Conservation (phyloP, 1,139 yeast genomes). For the Sugiyamaella paludigena region DNA sequence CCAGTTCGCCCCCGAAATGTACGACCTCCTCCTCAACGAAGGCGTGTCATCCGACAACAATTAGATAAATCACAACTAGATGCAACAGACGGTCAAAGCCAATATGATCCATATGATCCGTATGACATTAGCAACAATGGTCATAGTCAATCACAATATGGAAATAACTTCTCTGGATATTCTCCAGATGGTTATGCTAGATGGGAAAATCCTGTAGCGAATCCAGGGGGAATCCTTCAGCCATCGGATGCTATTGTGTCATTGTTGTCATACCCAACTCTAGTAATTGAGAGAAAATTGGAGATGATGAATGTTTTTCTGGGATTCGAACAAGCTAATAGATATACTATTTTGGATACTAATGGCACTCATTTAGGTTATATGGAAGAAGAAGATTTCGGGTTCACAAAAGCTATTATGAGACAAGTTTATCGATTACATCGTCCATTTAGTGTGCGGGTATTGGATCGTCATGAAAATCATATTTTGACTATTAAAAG, state of each 20-base stretch:
- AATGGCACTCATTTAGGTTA: slow-evolving; percentile 74
- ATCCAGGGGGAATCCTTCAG: slow-evolving; percentile 39
- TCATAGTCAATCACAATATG: not conserved
- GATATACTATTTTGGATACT: slow-evolving; percentile 69
- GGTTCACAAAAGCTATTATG: slow-evolving; percentile 63
- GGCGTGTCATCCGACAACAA: slow-evolving; percentile 2
- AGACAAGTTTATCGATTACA: slow-evolving; percentile 81
- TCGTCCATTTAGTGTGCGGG: slow-evolving; percentile 82
- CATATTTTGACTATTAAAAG: slow-evolving; percentile 61
- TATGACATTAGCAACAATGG: not conserved
- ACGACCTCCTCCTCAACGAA: slow-evolving; percentile 8
- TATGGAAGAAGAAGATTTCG: slow-evolving; percentile 77
- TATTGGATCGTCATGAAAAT: slow-evolving; percentile 69
- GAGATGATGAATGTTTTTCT: slow-evolving; percentile 83
- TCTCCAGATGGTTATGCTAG: slow-evolving; percentile 6
- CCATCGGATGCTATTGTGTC: slow-evolving; percentile 55
- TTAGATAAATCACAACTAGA: not conserved
- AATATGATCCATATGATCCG: not conserved
- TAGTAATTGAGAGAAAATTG: slow-evolving; percentile 81
- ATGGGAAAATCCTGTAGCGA: slow-evolving; percentile 12
- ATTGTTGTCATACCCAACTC: slow-evolving; percentile 69
- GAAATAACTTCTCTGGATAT: slow-evolving; percentile 5
- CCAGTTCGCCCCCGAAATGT: slow-evolving; percentile 12
- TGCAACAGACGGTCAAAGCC: not conserved
- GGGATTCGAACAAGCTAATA: slow-evolving; percentile 90